Evolutionary conservation across 192 early-diverging fungal genomes (phyloP).

Genomic region (Dimargaris cristalligena): DNA sequence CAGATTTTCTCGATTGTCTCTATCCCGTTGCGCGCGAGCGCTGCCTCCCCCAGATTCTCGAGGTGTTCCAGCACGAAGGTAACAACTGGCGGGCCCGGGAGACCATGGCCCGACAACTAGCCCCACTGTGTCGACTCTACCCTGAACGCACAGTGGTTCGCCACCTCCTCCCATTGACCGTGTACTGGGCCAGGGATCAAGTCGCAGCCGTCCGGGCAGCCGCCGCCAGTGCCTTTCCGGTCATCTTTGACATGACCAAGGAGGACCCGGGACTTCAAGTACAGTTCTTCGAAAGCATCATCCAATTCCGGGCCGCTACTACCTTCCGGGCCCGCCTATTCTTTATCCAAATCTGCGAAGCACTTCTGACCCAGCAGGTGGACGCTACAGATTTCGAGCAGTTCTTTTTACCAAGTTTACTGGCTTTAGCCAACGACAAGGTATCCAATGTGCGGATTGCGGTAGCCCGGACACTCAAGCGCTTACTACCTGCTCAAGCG

Average conservation of each 20-base stretch:
- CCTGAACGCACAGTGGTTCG: constrained; percentile 38
- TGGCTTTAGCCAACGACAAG: constrained; percentile 35
- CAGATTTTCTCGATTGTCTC: constrained; percentile 44
- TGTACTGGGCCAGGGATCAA: constrained; percentile 33
- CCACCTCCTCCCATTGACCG: constrained; percentile 46
- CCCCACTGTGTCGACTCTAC: constrained; percentile 40
- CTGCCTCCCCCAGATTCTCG: constrained; percentile 42
- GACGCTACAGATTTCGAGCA: constrained; percentile 44
- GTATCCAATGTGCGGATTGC: constrained; percentile 62
- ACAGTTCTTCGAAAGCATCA: constrained; percentile 27
- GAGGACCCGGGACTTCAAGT: constrained; percentile 21
- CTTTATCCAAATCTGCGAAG: constrained; percentile 51
- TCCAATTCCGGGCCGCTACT: constrained; percentile 25
- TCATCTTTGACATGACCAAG: constrained; percentile 27
- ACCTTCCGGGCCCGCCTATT: constrained; percentile 31
- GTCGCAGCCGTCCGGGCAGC: constrained; percentile 37
- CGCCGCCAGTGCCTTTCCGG: constrained; percentile 21
- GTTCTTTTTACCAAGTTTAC: constrained; percentile 46
- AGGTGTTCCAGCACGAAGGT: constrained; percentile 49
- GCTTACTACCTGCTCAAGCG: constrained; percentile 24
- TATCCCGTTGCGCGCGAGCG: constrained; percentile 39
- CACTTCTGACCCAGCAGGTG: constrained; percentile 40
- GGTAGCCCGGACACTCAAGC: constrained; percentile 32
- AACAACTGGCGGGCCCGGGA: constrained; percentile 58
- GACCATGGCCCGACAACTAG: constrained; percentile 46